A percentile compares a stretch with the other conserved stretches of the same genome.
Conservation (phyloP, 441 rosid genomes). For the Omphalea diandra region DNA sequence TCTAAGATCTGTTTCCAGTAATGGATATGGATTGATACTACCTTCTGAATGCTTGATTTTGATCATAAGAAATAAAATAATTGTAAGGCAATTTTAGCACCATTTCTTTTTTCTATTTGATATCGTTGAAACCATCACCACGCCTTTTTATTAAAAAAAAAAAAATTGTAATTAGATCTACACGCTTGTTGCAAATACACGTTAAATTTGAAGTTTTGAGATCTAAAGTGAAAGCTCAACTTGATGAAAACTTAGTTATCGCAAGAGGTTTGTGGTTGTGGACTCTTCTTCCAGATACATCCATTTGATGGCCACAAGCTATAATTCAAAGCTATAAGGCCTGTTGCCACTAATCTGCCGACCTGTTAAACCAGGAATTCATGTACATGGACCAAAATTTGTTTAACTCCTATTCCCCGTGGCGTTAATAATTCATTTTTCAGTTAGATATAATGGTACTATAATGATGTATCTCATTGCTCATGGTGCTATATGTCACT, state of each 20-base stretch:
- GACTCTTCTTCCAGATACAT: not conserved
- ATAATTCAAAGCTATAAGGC: not conserved
- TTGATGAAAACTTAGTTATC: no score
- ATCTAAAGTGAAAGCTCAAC: no score
- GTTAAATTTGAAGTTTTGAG: no score
- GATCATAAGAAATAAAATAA: not conserved
- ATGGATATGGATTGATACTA: not conserved
- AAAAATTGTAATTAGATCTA: no score
- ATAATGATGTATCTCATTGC: not conserved
- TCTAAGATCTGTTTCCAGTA: not conserved
- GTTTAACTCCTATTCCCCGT: no score
- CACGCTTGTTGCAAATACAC: no score
- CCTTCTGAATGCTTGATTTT: not conserved
- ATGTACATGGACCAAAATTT: not conserved
- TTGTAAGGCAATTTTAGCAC: not conserved
- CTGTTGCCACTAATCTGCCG: not conserved
- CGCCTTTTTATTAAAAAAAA: no score
- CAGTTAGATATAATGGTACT: not conserved
- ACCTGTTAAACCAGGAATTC: not conserved
- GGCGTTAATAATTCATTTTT: no score
- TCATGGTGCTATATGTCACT: not conserved
- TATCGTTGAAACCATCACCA: no score
- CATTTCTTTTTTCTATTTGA: no score
- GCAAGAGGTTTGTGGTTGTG: no score
- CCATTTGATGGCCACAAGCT: not conserved